Evolutionary conservation across 2,329 filamentous ascomycete genomes (phyloP), one percentile per base, ranked within the genome.

Genomic region (Penicillium polonicum): DNA sequence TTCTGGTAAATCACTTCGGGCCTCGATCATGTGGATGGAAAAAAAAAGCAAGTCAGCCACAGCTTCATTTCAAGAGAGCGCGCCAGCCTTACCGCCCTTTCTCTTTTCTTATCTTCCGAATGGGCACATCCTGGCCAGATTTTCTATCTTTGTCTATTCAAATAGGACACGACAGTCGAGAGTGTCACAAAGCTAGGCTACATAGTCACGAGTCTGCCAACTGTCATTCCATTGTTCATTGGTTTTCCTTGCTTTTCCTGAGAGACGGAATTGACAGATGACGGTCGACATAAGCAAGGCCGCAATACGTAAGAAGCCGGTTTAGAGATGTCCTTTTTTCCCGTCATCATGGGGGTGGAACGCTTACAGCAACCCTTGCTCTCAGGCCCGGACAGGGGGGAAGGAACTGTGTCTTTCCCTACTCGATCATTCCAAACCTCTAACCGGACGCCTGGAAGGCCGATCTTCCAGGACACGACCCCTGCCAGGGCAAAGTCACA

Each of bases 161-260:
- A 52, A 59, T 39, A 61, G 56, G 36, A 63, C 61, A 64, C 60
- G 46, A 53, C 62, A 65, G 60, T 58, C 44, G 27, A 55, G 15
- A 61, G 61, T 63, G 63, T 67, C 64, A 67, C 64, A 65, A 41
- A 59, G 44, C 59, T 21, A 50, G 36, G 36, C 46, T 52, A 48
- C 57, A 53, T 46, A 58, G 62, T 67, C 65, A 67, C 64, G 64
- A 61, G 65, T 52, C 50, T 63, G 65, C 63, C 62, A 66, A 58
- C 58, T 67, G 65, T 63, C 62, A 63, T 59, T 48, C 51, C 58
- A 35, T 38, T 52, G 29, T 45, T 29, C 29, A 44, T 49, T 45
- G 27, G 21, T 23, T 54, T 51, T 31, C 35, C 36, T 52, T 55
- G 35, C 39, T 46, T 48, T 41, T 52, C 19, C 31, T 44, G 38